Conservation (phyloP, 31 red algal genomes). For the Asparagopsis taxiformis region DNA sequence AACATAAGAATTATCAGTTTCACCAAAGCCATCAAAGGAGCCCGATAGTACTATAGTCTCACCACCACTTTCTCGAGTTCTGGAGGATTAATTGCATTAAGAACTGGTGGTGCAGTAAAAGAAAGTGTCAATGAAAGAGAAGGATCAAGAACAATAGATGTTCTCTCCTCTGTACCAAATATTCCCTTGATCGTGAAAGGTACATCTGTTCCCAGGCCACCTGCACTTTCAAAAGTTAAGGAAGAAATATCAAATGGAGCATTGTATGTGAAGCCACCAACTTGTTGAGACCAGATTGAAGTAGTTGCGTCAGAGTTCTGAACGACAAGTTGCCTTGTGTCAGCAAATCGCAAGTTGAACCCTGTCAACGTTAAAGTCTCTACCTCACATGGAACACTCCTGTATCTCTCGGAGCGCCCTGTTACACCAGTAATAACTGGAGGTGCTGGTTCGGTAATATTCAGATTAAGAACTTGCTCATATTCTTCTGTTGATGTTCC, state of each 20-base stretch:
- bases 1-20: constrained; percentile 8
- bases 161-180: constrained; percentile 12
- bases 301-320: constrained; percentile 23
- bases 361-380: constrained; percentile 30
- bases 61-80: constrained; percentile 16
- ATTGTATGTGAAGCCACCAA: constrained; percentile 11
- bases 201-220: constrained; percentile 29
- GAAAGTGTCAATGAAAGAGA: not conserved
- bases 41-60: constrained; percentile 24
- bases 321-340: constrained; percentile 22
- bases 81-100: constrained; percentile 9
- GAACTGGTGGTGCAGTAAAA: constrained; percentile 25
- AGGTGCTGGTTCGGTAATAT: constrained; percentile 27
- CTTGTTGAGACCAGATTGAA: constrained; percentile 20
- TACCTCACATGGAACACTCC: constrained; percentile 36
- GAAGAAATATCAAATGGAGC: constrained; percentile 8
- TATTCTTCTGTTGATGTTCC: constrained; percentile 22
- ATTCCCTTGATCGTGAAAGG: constrained; percentile 15
- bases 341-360: constrained; percentile 40
- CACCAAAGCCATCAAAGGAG: constrained; percentile 27
- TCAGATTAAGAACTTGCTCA: constrained; percentile 30
- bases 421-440: constrained; percentile 24
- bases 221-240: constrained; percentile 20
- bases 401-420: constrained; percentile 1
- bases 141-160: constrained; percentile 14